These are phyloP conservation scores for Erodium texanum DNA, from an alignment of 441 rosid species.

Conservation along the genomic window DNA sequence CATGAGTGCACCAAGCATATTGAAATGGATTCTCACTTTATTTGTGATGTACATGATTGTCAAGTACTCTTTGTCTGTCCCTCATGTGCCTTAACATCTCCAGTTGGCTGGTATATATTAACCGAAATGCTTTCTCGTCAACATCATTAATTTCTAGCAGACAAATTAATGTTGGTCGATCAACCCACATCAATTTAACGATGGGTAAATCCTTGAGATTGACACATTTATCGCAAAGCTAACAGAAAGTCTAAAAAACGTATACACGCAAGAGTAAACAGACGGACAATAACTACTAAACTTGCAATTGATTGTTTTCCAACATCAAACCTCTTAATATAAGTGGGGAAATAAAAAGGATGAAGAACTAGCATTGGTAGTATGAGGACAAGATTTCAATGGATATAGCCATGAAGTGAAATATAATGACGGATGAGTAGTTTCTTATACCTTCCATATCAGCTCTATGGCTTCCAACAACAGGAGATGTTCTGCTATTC, in stretches of 20 bases:
- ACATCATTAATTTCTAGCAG: background rate
- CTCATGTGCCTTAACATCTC: background rate
- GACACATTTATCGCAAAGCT: background rate
- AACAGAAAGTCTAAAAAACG: background rate
- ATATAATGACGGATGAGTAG: slow-evolving; percentile 9
- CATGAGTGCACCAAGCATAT: background rate
- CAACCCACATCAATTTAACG: too few relatives aligned
- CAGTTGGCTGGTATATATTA: background rate
- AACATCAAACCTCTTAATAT: background rate
- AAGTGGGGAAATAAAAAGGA: background rate
- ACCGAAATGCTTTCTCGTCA: background rate
- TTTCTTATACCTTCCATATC: slow-evolving; percentile 63
- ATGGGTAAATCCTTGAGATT: too few relatives aligned
- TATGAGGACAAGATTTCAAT: background rate
- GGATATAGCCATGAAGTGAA: background rate
- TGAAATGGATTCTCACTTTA: slow-evolving; percentile 3
- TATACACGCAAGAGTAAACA: background rate
- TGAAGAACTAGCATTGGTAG: background rate
- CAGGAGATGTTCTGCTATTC: slow-evolving; percentile 23
- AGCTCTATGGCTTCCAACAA: slow-evolving; percentile 26
- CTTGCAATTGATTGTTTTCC: background rate
- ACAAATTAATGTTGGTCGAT: background rate
- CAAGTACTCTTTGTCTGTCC: background rate
- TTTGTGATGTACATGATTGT: background rate
- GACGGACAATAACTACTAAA: background rate